Base-by-base conservation (phyloP, 2,329 filamentous ascomycete species). In the Neofusicoccum ribis region DNA sequence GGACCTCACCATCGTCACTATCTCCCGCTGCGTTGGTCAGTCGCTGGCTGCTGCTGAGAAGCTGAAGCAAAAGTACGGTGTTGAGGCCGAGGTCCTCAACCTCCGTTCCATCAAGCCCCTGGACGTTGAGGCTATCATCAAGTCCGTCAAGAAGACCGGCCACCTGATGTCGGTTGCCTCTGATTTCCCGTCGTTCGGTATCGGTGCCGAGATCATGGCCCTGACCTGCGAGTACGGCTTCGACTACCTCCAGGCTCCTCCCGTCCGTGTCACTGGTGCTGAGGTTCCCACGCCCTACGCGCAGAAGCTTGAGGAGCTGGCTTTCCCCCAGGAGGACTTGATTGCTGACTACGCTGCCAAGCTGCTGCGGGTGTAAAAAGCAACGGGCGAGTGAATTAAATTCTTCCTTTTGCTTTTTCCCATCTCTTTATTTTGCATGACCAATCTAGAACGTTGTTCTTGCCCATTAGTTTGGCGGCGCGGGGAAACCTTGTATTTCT, bases 111-210 rank as follows among this genome's bases (percentile, higher is more conserved):
- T 99, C 83, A 99, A 98, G 86, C 95, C 95, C 49, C 87, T 99
- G 70, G 95, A 99, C 75, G 86, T 99, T 67, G 93, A 98, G 81
- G 86, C 92, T 70, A 98, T 99, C 74, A 85, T 98, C 80, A 93
- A 96, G 80, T 97, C 93, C 12, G 89, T 99, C 78, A 98, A 99
- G 91, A 99, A 99, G 90, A 99, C 95, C 17, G 90, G 91, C 78
- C 91, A 90, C 75, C 88, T 99, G 68, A 86, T 99, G 79, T 89
- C 88, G 47, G 92, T 99, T 72, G 94, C 98, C 83, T 97, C 93
- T 65, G 95, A 94, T 70, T 99, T 93, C 88, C 95, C 95, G 69
- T 91, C 92, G 74, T 99, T 93, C 77, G 95, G 95, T 78, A 92
- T 99, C 71, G 87, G 89, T 66, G 87, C 94, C 65, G 95, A 99